Evolutionary conservation across 2,329 filamentous ascomycete species (phyloP).

Genomic region (Ceratocystis cacaofunesta): DNA sequence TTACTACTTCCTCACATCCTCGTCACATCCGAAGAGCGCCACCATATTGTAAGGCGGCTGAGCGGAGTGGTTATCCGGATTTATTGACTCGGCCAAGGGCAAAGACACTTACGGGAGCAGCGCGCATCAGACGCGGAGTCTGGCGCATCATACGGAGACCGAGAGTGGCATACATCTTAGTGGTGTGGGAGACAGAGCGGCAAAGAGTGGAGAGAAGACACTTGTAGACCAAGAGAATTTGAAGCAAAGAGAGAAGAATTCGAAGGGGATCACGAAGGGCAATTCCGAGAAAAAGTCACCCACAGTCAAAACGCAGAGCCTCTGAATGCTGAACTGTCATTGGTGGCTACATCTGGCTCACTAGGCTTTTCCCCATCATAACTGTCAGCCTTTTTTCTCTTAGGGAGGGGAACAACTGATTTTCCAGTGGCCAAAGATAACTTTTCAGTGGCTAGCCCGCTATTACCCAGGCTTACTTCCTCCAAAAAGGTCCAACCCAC

Average conservation of each 20-base stretch:
- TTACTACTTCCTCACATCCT: conserved; percentile 15
- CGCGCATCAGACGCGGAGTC: conserved; percentile 50
- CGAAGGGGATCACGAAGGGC: neutral
- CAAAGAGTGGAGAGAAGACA: conserved; percentile 2
- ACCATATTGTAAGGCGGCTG: neutral
- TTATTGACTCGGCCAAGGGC: neutral
- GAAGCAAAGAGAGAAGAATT: conserved; percentile 20
- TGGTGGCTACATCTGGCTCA: conserved; percentile 4
- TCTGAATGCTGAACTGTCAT: conserved; percentile 6
- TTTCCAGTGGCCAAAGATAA: neutral
- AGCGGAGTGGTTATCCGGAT: neutral
- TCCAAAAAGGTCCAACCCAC: neutral
- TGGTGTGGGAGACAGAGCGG: conserved; percentile 8
- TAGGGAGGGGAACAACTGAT: neutral
- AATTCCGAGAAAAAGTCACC: conserved; percentile 7
- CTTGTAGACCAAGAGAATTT: conserved; percentile 17
- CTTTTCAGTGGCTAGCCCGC: neutral
- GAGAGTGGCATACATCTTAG: conserved; percentile 49
- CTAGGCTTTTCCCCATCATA: neutral
- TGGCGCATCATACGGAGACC: conserved; percentile 53
- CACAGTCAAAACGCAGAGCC: neutral
- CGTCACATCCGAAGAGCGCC: neutral
- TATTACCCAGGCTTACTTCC: neutral
- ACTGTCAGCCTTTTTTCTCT: neutral
- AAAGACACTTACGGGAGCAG: conserved; percentile 51